A percentile compares a stretch with the other conserved stretches of the same genome.
Conservation (phyloP, 345 rosid species). For the Hypericum perforatum region DNA sequence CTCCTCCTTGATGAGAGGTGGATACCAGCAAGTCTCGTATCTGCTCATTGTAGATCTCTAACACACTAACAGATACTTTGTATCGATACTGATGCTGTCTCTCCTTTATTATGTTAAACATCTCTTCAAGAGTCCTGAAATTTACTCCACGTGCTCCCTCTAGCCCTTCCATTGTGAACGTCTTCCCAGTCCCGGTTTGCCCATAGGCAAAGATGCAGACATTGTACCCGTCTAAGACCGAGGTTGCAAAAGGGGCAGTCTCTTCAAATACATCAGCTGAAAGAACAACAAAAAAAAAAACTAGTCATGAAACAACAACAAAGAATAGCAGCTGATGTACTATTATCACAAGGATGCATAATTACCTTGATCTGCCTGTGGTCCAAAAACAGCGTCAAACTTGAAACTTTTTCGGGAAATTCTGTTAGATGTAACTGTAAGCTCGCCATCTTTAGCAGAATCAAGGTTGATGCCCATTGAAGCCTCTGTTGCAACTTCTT, state of each 20-base stretch:
- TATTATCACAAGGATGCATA: not conserved
- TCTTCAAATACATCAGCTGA: constrained; percentile 82
- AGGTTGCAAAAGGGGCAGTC: constrained; percentile 77
- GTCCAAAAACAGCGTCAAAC: constrained; percentile 88
- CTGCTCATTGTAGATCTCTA: constrained; percentile 97
- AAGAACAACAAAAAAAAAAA: constrained; percentile 13
- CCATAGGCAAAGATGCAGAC: constrained; percentile 95
- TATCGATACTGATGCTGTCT: constrained; percentile 49
- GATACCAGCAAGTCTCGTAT: constrained; percentile 67
- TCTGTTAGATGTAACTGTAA: constrained; percentile 68
- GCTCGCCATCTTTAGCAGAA: constrained; percentile 79
- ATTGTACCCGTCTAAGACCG: constrained; percentile 92
- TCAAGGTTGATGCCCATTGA: constrained; percentile 60
- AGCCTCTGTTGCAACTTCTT: constrained; percentile 56
- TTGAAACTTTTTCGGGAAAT: constrained; percentile 62
- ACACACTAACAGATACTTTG: constrained; percentile 78
- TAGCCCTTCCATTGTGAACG: constrained; percentile 96
- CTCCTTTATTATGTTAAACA: constrained; percentile 52
- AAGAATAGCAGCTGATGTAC: constrained; percentile 2
- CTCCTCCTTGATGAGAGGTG: constrained; percentile 45
- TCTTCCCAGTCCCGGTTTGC: constrained; percentile 96
- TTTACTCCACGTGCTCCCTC: constrained; percentile 87
- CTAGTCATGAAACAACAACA: not conserved
- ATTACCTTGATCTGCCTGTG: constrained; percentile 82
- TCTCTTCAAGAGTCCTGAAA: constrained; percentile 69